Base-by-base conservation (phyloP, 2,329 filamentous ascomycete genomes). In the Scedosporium boydii region DNA sequence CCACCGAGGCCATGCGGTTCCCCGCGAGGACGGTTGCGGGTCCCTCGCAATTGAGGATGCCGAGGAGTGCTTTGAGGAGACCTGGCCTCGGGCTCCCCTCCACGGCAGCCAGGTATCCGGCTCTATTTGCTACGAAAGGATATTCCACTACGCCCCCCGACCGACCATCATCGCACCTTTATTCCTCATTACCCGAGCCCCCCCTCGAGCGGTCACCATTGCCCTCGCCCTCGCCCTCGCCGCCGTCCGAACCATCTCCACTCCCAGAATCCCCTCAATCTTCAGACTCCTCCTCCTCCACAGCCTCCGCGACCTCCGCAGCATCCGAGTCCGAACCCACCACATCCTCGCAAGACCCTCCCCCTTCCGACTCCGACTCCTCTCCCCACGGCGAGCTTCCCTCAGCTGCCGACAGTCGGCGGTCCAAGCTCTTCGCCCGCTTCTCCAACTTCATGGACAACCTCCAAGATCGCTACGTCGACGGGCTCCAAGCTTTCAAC, bases 401-500 rank as follows among this genome's bases (percentile, higher is more conserved):
- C 53, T 62, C 60, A 4, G 53, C 53, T 23, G 60, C 60, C 60
- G 51, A 61, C 44, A 59, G 61, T 42, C 60, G 53, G 18, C 60
- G 60, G 42, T 21, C 58, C 48, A 59, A 26, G 44, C 27, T 59
- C 23, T 12, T 34, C 64, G 46, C 63, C 51, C 64, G 75, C 66
- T 85, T 95, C 72, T 85, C 83, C 58, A 75, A 82, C 63, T 78
- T 96, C 72, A 96, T 98, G 90, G 95, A 99, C 77, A 87, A 90
- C 66, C 74, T 97, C 21, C 91, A 98, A 71, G 85, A 88, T 38
- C 92, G 93, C 68, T 82, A 96, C 56, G 89, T 96, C 66, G 83
- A 88, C 60, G 93, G 93, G 3, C 91, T 91, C 1, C 90, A 95
- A 72, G 89, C 90, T 64, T 84, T 99, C 75, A 99, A 97, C 75